Percentiles rank a stretch among this genome's conserved stretches.
Conservation (phyloP, 2,329 filamentous ascomycete species). For the Juglanconis oblonga region DNA sequence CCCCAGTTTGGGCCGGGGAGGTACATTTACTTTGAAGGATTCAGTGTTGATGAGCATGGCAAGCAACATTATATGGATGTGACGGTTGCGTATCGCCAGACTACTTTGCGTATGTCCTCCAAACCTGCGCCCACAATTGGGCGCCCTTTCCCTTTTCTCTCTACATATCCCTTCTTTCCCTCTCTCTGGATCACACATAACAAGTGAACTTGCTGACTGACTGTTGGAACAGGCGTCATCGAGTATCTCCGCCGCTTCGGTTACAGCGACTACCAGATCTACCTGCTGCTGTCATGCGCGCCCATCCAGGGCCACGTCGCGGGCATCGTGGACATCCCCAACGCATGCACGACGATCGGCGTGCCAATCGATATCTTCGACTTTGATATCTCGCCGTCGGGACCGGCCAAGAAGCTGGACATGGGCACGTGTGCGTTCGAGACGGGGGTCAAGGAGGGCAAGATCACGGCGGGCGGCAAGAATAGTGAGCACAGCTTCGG, state of each 20-base stretch:
- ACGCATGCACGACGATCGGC: conserved; percentile 85
- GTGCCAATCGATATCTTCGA: conserved; percentile 93
- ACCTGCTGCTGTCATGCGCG: conserved; percentile 80
- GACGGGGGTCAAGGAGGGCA: conserved; percentile 42
- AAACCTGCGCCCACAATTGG: no score
- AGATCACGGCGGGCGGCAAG: conserved; percentile 39
- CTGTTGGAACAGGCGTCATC: conserved; percentile 53
- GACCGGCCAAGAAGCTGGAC: conserved; percentile 51
- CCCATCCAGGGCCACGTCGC: conserved; percentile 86
- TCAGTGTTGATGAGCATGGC: conserved; percentile 82
- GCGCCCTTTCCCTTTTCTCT: not conserved
- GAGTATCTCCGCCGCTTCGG: conserved; percentile 77
- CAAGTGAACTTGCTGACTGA: not conserved
- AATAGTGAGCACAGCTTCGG: conserved; percentile 50
- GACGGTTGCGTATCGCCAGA: conserved; percentile 82
- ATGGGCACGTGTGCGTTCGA: conserved; percentile 70
- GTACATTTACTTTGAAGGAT: conserved; percentile 84
- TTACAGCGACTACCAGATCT: conserved; percentile 73
- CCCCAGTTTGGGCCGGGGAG: conserved; percentile 81
- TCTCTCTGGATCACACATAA: not conserved
- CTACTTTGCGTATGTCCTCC: conserved; percentile 51
- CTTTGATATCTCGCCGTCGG: conserved; percentile 78
- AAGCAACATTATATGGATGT: conserved; percentile 89
- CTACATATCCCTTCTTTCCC: not conserved
- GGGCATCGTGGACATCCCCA: conserved; percentile 87